phyloP scores from a whole-genome alignment of 2,329 filamentous ascomycete species.

The Colletotrichum simmondsii region DNA sequence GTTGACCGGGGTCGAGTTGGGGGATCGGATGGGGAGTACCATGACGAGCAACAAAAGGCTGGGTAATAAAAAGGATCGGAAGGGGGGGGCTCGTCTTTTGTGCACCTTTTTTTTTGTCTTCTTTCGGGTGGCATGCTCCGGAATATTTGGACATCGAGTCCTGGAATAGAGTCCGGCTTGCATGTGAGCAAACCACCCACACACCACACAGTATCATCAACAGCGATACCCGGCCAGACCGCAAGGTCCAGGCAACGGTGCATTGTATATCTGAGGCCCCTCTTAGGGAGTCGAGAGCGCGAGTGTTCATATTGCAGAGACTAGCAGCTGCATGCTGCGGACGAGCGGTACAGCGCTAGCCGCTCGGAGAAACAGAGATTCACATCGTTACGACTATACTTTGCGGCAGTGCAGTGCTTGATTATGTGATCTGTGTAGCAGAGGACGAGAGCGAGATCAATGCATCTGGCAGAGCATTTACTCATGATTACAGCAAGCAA shows the following conservation, averaged over 20 bases:
- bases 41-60: constrained; percentile 15
- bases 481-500: too few species aligned
- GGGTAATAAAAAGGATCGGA: constrained; percentile 28
- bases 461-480: too few species aligned
- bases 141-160: constrained; percentile 18
- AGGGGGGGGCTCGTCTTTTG: background rate
- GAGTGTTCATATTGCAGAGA: constrained; percentile 12
- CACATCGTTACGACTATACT: background rate
- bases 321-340: background rate
- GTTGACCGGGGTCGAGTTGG: background rate
- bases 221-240: constrained; percentile 31
- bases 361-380: background rate
- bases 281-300: background rate
- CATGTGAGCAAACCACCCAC: background rate
- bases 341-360: background rate
- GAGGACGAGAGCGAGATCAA: background rate
- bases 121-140: background rate
- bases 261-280: constrained; percentile 21
- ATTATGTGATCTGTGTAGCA: background rate
- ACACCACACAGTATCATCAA: constrained; percentile 29
- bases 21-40: background rate
- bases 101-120: constrained; percentile 3
- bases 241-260: constrained; percentile 18
- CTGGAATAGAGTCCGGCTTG: constrained; percentile 31
- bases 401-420: background rate